Base-by-base conservation (phyloP, 2,329 filamentous ascomycete species). In the Xylaria sp. region DNA sequence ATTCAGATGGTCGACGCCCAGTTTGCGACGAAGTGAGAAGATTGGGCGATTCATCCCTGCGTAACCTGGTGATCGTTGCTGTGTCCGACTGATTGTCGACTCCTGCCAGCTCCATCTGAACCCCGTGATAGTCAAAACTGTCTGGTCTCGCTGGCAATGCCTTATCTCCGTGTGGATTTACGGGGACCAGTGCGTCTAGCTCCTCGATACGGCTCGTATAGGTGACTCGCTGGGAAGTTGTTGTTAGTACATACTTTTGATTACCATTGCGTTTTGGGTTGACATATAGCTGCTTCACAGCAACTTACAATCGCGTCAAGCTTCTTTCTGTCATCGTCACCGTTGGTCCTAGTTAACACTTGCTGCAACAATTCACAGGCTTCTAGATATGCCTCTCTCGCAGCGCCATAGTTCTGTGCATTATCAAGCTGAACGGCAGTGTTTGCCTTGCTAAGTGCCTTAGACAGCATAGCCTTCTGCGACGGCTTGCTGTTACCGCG, bases 391-490 rank as follows among this genome's bases (percentile, higher is more conserved):
- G 95, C 94, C 76, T 94, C 89, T 78, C 97, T 91, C 20, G 96
- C 96, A 50, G 93, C 94, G 79, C 95, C 93, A 72, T 96, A 95
- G 77, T 98, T 97, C 76, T 96, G 93, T 15, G 94, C 94, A 87
- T 98, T 98, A 82, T 99, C 96, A 50, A 99, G 88, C 73, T 98
- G 88, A 31, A 99, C 96, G 25, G 96, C 96, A 13, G 93, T 95
- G 78, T 99, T 98, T 59, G 96, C 96, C 82, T 98, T 97, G 78
- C 97, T 92, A 64, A 99, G 84, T 0, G 96, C 96, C 75, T 92
- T 93, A n/a, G 95, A 97, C 44, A 99, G 87, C 94, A 98, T 98
- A 12, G 91, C 92, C 84, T 98, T 98, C 79, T 98, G 92, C 1
- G 92, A 94, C 15, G 89, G 88, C 44, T 82, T 81, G 25, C 81